Base-by-base conservation (phyloP, 306 rosid species). In the Boehmeria nivea region DNA sequence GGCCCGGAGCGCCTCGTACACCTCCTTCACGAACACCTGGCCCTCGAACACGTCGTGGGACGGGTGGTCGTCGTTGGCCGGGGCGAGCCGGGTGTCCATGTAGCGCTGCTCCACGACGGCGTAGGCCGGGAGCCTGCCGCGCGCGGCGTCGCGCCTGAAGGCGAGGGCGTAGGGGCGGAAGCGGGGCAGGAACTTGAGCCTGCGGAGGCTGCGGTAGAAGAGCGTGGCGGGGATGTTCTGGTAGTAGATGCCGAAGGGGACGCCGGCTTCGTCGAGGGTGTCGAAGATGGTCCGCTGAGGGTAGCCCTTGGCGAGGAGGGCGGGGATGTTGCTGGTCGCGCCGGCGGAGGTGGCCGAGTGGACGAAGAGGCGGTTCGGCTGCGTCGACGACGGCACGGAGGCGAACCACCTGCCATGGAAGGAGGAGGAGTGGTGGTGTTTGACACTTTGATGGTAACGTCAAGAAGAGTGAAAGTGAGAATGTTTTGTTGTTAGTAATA, bases 21-120 rank as follows among this genome's bases (percentile, higher is more conserved):
- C 91, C 74, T 86, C 95, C 81, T 90, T 86, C 53, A 90, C 83
- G 14, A 90, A 76, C 88, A 57, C 65, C 55, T 90, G 97, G 3
- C 97, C 95, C 13, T 80, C 62, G 61, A 76, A 82, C 54, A 90
- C 97, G 46, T 90, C 95, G 33, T 86, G 95, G 10, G 97, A 90
- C 0, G 94, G 97, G 28, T 90, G 97, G 6, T 90, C 97, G 6
- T 90, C 97, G n/a, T 80, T 90, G 3, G 83, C 97, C 0, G 95
- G 91, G 0, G 59, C 5, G 11, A 44, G 0, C 61, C 80, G 78
- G 0, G 57, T 18, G 46, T 90, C 94, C 45, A 63, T 34, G 78
- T 90, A 90, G 43, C 95, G 82, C 67, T 78, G 97, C 75, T 90
- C 97, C 71, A 90, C 74, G 64, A 86, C 95, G 61, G 67, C 63